Conservation (phyloP, 2,329 filamentous ascomycete genomes). For the Penicillium sp. region DNA sequence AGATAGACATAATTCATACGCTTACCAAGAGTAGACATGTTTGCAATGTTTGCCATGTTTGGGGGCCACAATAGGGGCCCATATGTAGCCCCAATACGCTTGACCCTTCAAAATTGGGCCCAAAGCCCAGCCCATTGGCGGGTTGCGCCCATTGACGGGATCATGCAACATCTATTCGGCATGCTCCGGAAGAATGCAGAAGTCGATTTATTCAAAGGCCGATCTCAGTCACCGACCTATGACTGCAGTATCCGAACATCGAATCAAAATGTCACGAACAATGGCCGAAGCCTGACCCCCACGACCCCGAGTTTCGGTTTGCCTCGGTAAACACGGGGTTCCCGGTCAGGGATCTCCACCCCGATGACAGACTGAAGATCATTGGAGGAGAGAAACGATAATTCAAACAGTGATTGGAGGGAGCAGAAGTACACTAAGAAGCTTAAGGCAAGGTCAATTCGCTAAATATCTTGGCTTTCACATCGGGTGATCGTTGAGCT, state of each 20-base stretch:
- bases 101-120: too few species aligned
- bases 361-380: neutral
- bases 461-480: neutral
- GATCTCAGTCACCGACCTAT: neutral
- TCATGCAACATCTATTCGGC: neutral
- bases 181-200: neutral
- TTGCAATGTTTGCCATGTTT: too few species aligned
- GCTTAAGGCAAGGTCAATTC: neutral
- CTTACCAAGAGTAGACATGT: too few species aligned
- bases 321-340: slow-evolving; percentile 1
- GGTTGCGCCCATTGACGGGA: neutral
- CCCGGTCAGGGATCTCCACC: neutral
- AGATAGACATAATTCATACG: too few species aligned
- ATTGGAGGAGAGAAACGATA: neutral
- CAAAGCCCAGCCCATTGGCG: too few species aligned
- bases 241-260: neutral
- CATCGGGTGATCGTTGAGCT: neutral
- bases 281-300: neutral
- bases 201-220: neutral
- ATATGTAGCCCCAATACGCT: too few species aligned
- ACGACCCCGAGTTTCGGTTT: slow-evolving; percentile 6
- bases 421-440: neutral
- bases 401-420: neutral
- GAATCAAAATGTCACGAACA: neutral
- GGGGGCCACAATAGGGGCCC: too few species aligned